Percentiles rank a stretch among this genome's conserved stretches.
Conservation (phyloP, 2,329 filamentous ascomycete species). For the Colletotrichum lupini region DNA sequence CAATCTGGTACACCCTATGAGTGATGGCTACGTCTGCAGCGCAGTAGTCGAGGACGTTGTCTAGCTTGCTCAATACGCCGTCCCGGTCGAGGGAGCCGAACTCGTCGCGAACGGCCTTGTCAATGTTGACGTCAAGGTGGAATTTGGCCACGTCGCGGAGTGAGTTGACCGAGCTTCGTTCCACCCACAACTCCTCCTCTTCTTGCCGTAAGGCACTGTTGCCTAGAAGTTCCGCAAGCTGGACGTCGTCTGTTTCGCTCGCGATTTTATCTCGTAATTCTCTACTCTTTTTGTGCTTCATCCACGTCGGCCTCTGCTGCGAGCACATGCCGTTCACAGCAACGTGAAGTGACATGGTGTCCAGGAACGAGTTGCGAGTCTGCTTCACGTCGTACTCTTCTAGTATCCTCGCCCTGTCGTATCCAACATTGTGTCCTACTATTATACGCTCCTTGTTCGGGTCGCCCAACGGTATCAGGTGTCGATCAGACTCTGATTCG, state of each 20-base stretch:
- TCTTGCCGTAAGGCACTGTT: conserved; percentile 77
- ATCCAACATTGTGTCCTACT: conserved; percentile 95
- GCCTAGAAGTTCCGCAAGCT: conserved; percentile 77
- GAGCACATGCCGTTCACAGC: conserved; percentile 99
- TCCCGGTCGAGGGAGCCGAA: conserved; percentile 84
- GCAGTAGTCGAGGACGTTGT: conserved; percentile 91
- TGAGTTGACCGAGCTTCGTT: conserved; percentile 94
- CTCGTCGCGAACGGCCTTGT: conserved; percentile 87
- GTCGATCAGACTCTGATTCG: conserved; percentile 80
- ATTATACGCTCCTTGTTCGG: conserved; percentile 78
- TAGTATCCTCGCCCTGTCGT: conserved; percentile 86
- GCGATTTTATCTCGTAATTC: conserved; percentile 85
- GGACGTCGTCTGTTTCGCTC: conserved; percentile 75
- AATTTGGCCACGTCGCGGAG: conserved; percentile 96
- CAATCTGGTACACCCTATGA: conserved; percentile 91
- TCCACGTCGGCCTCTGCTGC: conserved; percentile 94
- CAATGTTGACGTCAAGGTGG: conserved; percentile 89
- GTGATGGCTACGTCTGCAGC: conserved; percentile 94
- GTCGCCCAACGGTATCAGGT: conserved; percentile 90
- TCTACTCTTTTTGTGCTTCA: conserved; percentile 92
- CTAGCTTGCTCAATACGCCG: conserved; percentile 76
- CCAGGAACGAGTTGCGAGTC: conserved; percentile 86
- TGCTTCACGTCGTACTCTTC: conserved; percentile 92
- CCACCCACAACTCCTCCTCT: conserved; percentile 96
- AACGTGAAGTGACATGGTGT: conserved; percentile 98